Base-by-base conservation (phyloP, 2,329 filamentous ascomycete species). In the Fusarium lyarnte region DNA sequence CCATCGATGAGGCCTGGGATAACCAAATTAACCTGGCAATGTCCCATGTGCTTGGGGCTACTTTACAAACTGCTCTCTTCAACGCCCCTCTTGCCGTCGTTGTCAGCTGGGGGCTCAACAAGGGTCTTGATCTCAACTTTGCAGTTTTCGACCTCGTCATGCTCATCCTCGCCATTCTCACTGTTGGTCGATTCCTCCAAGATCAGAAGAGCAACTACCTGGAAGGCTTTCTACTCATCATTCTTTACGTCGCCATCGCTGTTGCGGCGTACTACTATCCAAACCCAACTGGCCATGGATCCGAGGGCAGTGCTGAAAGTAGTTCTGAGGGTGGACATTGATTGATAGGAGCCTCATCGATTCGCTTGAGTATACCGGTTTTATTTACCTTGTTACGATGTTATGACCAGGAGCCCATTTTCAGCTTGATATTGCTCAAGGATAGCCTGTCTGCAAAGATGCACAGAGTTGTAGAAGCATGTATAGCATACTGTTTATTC, bases 181-280 rank as follows among this genome's bases (percentile, higher is more conserved):
- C 94, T 0, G 93, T 97, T 41, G 94, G 94, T 2, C 93, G 94
- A 69, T 97, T 97, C 82, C 83, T 98, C 60, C 87, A 94, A 54
- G 95, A 98, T 79, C 91, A 93, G 74, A 95, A 96, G 85, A 94
- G 91, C 69, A 97, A 97, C 79, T 98, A 97, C 78, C 87, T 98
- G 8, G 95, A 98, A 81, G 95, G 95, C 5, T 88, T 90, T 29
- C 87, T 98, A 23, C 93, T 94, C 73, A 89, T 97, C 23, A 87
- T 93, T 49, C 84, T 90, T 9, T 91, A 91, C 74, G 77, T 90
- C 47, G 87, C 87, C 35, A 89, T 91, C 72, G 88, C 88, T 16
- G 87, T 88, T 4, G 88, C 87, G 4, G 87, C 88, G 4, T 88
- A 82, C 70, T 89, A 87, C 76, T 90, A 87, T 71, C 88, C 88